A percentile compares a stretch with the other conserved stretches of the same genome.
phyloP scores from a whole-genome alignment of 202 grass and related monocot genomes.

The Miscanthus sacchariflorus region DNA sequence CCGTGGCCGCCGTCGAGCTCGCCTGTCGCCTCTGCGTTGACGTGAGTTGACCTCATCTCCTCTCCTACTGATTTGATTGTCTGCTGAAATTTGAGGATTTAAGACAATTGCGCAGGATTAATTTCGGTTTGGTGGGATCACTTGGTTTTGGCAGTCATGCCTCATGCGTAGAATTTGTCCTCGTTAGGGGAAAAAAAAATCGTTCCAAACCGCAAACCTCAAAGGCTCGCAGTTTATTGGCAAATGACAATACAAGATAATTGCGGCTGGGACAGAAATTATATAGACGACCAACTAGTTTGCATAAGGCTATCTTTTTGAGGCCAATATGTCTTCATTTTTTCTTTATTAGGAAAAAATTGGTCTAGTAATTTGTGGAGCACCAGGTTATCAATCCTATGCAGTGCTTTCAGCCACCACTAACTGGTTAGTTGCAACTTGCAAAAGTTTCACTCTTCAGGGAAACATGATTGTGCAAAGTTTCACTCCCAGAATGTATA shows the following conservation, averaged over 20 bases:
- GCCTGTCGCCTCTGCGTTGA: constrained; percentile 83
- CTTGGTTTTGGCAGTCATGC: neutral
- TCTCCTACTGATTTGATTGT: neutral
- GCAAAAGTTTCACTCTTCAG: neutral
- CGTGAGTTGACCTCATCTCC: constrained; percentile 51
- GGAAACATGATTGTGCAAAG: neutral
- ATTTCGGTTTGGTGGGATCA: neutral
- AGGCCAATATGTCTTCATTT: neutral
- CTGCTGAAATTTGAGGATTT: neutral
- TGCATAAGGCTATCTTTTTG: neutral
- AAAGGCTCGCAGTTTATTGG: neutral
- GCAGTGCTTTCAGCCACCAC: neutral
- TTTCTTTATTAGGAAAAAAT: neutral
- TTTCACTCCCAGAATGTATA: neutral
- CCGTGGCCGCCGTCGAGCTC: constrained; percentile 61
- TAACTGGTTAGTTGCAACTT: neutral
- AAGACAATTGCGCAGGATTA: neutral
- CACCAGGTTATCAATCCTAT: neutral
- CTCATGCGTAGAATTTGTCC: neutral
- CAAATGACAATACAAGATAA: neutral
- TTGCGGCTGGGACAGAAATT: neutral
- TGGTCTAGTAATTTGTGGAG: neutral
- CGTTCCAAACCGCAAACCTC: neutral
- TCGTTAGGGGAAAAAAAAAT: neutral
- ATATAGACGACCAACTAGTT: constrained; percentile 3